Base-by-base conservation (phyloP, 1,139 yeast species). In the Nematodospora anomalae region DNA sequence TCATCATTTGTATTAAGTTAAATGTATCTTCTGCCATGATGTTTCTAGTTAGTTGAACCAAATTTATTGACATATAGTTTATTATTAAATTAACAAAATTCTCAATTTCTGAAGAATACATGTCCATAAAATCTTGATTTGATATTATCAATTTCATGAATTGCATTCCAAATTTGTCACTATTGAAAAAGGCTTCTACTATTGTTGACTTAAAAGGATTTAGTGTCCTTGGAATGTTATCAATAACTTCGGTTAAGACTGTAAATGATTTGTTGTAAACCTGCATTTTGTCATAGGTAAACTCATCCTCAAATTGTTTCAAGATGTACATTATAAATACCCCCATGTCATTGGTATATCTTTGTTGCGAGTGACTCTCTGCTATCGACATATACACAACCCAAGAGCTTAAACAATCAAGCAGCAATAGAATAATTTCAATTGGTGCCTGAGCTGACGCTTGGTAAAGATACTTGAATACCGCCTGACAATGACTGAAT, bases 41-140 rank as follows among this genome's bases (percentile, higher is more conserved):
- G 33, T 69, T 64, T 33, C 72, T 61, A 11, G 80, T 66, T 9
- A 83, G 56, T 37, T 62, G 63, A 4, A 79, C 45, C n/a, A 77
- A 62, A 44, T 79, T 79, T 26, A 67, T 57, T 40, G 75, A 80
- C 27, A 82, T 52, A 43, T 71, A 76, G 4, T 76, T 66, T 4
- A 79, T 72, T 6, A 80, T 53, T 35, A 84, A 59, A 37, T 71
- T 67, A 3, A 80, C 64, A 43, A 79, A 73, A 26, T 69, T 68
- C 34, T 68, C 69, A 28, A 76, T 53, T 35, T 72, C 72, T 12
- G 71, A 72, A 28, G 54, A 57, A 48, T 71, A 71, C 24, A 67
- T 68, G 16, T 62, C 61, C 26, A 47, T 37, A 10, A 46, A 41
- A 3, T 55, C 58, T 3, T 42, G 41, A 28, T 58, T 42, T 4